These are phyloP conservation scores for Vitis cinerea DNA, from an alignment of 164 flowering plant genomes.

Conservation along the genomic window DNA sequence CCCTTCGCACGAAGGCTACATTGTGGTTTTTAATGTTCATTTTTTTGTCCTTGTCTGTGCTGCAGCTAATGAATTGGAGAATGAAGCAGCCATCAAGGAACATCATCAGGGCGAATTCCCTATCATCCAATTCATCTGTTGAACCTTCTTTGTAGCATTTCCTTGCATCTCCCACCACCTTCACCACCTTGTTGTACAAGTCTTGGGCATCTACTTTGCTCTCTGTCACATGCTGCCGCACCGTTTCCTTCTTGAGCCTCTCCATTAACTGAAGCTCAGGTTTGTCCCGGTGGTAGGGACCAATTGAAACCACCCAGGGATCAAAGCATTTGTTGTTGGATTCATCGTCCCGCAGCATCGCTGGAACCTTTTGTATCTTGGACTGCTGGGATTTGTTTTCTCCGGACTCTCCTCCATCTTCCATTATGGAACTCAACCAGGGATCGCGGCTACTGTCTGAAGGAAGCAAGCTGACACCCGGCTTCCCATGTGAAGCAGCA, in stretches of 20 bases:
- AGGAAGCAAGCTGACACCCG: neutral
- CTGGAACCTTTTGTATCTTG: constrained; percentile 6
- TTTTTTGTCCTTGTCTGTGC: neutral
- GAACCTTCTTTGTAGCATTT: neutral
- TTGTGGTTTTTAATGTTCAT: neutral
- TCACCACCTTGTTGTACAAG: neutral
- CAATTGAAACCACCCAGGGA: constrained; percentile 15
- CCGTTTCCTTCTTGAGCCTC: constrained; percentile 1
- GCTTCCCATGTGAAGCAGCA: no score
- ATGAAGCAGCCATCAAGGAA: constrained; percentile 11
- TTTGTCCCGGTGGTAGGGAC: constrained; percentile 21
- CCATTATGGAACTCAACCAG: neutral
- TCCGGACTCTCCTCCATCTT: neutral
- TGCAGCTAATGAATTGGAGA: neutral
- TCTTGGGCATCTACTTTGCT: no score
- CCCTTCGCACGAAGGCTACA: neutral
- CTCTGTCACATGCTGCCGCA: neutral
- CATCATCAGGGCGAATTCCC: constrained; percentile 4
- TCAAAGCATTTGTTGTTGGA: neutral
- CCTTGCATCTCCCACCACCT: neutral
- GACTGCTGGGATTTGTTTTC: no score
- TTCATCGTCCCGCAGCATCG: neutral
- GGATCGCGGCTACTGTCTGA: no score
- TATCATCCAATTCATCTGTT: neutral
- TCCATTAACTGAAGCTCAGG: neutral